Percentiles rank a stretch among this genome's conserved stretches.
phyloP scores from a whole-genome alignment of 2,329 filamentous ascomycete species.

The Rasamsonia emersonii region DNA sequence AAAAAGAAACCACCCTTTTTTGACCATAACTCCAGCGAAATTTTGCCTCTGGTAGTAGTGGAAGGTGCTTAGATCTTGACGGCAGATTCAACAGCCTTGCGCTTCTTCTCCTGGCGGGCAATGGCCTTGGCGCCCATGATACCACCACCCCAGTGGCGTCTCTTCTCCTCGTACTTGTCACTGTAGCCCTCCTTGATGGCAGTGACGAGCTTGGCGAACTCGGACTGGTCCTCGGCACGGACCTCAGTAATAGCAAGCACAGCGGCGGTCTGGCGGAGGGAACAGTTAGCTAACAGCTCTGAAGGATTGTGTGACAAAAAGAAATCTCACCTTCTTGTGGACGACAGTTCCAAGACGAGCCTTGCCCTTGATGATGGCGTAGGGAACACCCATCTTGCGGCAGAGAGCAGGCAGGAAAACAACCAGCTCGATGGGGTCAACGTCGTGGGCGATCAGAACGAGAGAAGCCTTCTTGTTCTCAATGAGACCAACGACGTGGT shows the following conservation, averaged over 20 bases:
- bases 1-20: conserved; percentile 1
- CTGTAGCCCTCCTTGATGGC: conserved; percentile 97
- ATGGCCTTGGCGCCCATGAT: conserved; percentile 98
- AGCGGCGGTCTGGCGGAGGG: conserved; percentile 68
- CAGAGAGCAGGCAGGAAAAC: conserved; percentile 98
- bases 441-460: conserved; percentile 98
- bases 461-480: conserved; percentile 99
- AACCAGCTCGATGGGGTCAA: conserved; percentile 98
- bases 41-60: too few relatives aligned
- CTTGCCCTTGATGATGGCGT: conserved; percentile 99
- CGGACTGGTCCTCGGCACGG: conserved; percentile 94
- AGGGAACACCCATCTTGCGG: conserved; percentile 99
- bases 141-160: conserved; percentile 97
- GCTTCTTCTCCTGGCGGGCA: conserved; percentile 69
- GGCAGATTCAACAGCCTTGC: conserved; percentile 85
- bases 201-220: conserved; percentile 92
- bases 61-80: conserved; percentile 80
- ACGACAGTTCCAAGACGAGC: conserved; percentile 96
- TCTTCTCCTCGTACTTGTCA: conserved; percentile 86
- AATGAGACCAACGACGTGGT: conserved; percentile 95
- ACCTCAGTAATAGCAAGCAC: conserved; percentile 95
- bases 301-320: not conserved
- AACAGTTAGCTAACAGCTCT: conserved; percentile 18
- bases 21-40: not conserved
- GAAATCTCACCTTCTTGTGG: conserved; percentile 80